Evolutionary conservation across 805 yeast genomes (phyloP).

Genomic region (Blastobotrys robertii): DNA sequence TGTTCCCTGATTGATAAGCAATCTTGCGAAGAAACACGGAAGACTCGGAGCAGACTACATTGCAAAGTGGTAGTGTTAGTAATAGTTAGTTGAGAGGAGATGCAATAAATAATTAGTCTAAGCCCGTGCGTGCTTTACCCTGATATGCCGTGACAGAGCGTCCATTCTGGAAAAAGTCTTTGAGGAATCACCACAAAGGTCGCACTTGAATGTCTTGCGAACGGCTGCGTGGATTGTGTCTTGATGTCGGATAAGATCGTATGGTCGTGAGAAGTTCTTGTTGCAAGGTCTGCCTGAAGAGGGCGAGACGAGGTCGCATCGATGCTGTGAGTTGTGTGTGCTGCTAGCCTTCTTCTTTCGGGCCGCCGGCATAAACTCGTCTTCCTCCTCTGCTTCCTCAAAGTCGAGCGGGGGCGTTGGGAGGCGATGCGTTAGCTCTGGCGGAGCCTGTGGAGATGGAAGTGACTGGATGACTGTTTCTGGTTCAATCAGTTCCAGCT

Average conservation of each 20-base stretch:
- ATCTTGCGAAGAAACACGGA: too few species aligned
- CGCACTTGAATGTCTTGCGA: conserved; percentile 78
- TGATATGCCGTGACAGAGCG: conserved; percentile 86
- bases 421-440: background rate
- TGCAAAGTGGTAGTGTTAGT: background rate
- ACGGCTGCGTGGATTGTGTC: conserved; percentile 90
- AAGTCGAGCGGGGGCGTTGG: background rate
- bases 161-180: conserved; percentile 90
- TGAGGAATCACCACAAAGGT: conserved; percentile 67
- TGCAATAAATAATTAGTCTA: background rate
- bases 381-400: background rate
- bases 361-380: background rate
- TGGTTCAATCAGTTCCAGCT: too few species aligned
- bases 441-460: background rate
- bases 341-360: conserved; percentile 1
- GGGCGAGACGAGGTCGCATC: conserved; percentile 36
- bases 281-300: conserved; percentile 54
- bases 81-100: background rate
- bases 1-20: too few species aligned
- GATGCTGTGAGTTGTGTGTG: conserved; percentile 8
- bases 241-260: conserved; percentile 90
- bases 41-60: too few species aligned
- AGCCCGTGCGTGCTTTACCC: conserved; percentile 61
- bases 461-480: background rate
- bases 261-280: conserved; percentile 84